These are phyloP conservation scores for Penicillium sp. DNA, from an alignment of 2,329 filamentous ascomycete species.

Conservation along the genomic window DNA sequence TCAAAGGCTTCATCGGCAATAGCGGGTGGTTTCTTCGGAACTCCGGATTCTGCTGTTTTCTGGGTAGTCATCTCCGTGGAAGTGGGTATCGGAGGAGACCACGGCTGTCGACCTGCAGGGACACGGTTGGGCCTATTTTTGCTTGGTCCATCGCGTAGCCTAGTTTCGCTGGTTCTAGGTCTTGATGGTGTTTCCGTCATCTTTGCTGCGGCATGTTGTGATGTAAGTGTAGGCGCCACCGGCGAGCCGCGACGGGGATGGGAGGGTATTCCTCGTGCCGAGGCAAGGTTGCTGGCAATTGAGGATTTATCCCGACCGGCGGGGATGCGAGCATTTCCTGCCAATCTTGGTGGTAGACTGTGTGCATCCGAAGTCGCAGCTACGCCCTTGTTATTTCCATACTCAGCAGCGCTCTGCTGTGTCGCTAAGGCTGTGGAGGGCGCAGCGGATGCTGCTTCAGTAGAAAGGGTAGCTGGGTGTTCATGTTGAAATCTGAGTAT, in stretches of 20 bases:
- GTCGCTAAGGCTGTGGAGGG: slow-evolving; percentile 12
- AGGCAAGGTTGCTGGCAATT: slow-evolving; percentile 83
- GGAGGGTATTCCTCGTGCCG: slow-evolving; percentile 70
- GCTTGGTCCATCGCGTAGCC: slow-evolving; percentile 22
- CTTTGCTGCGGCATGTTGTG: slow-evolving; percentile 68
- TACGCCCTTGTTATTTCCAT: slow-evolving; percentile 21
- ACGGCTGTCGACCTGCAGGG: slow-evolving; percentile 30
- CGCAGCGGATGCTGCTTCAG: slow-evolving; percentile 13
- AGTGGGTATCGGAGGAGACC: slow-evolving; percentile 35
- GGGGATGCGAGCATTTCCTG: slow-evolving; percentile 44
- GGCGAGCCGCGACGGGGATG: slow-evolving; percentile 59
- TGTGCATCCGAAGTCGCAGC: slow-evolving; percentile 32
- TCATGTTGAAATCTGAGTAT: slow-evolving; percentile 69
- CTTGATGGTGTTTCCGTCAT: slow-evolving; percentile 56
- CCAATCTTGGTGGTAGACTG: slow-evolving; percentile 40
- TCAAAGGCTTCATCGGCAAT: slow-evolving; percentile 72
- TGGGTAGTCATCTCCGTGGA: slow-evolving; percentile 36
- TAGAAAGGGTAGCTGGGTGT: slow-evolving; percentile 38
- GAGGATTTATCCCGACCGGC: slow-evolving; percentile 70
- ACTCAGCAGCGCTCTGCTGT: slow-evolving; percentile 19
- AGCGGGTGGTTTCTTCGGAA: slow-evolving; percentile 19
- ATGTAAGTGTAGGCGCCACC: slow-evolving; percentile 67
- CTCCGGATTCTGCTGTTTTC: slow-evolving; percentile 30
- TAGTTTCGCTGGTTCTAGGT: slow-evolving; percentile 31
- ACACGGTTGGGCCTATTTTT: slow-evolving; percentile 28